phyloP scores from a whole-genome alignment of 306 rosid genomes.

The Cicer bijugum region DNA sequence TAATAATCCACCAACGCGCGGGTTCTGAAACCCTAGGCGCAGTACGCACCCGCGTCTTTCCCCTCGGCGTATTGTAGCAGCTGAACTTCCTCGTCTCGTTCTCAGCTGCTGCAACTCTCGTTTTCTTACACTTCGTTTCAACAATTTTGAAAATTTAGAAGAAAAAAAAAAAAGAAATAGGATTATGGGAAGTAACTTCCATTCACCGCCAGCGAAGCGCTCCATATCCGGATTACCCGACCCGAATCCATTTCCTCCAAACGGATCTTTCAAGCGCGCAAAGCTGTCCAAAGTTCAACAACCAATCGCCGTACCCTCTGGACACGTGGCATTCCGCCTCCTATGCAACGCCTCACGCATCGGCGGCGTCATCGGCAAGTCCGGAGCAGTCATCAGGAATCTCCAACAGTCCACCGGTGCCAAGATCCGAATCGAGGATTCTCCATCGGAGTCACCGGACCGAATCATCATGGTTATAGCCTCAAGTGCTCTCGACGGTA shows the following conservation, averaged over 20 bases:
- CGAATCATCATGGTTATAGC: slow-evolving; percentile 68
- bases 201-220: slow-evolving; percentile 75
- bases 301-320: slow-evolving; percentile 62
- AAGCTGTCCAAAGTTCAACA: slow-evolving; percentile 58
- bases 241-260: slow-evolving; percentile 45
- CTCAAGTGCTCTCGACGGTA: slow-evolving; percentile 44
- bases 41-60: slow-evolving; percentile 26
- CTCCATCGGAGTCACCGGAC: slow-evolving; percentile 73
- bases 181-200: slow-evolving; percentile 78
- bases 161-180: background rate
- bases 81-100: background rate
- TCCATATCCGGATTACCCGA: slow-evolving; percentile 55
- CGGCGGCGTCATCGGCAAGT: slow-evolving; percentile 94
- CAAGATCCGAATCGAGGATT: slow-evolving; percentile 83
- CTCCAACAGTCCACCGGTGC: slow-evolving; percentile 85
- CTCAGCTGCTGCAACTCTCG: background rate
- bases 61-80: slow-evolving; percentile 41
- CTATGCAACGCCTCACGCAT: slow-evolving; percentile 87
- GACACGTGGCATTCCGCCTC: slow-evolving; percentile 80
- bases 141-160: background rate
- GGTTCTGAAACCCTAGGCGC: slow-evolving; percentile 42
- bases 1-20: slow-evolving; percentile 19
- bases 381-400: slow-evolving; percentile 70
- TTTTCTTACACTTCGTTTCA: background rate
- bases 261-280: slow-evolving; percentile 71